These are phyloP conservation scores for Penicillium sp. DNA, from an alignment of 2,329 filamentous ascomycete genomes.

Conservation along the genomic window DNA sequence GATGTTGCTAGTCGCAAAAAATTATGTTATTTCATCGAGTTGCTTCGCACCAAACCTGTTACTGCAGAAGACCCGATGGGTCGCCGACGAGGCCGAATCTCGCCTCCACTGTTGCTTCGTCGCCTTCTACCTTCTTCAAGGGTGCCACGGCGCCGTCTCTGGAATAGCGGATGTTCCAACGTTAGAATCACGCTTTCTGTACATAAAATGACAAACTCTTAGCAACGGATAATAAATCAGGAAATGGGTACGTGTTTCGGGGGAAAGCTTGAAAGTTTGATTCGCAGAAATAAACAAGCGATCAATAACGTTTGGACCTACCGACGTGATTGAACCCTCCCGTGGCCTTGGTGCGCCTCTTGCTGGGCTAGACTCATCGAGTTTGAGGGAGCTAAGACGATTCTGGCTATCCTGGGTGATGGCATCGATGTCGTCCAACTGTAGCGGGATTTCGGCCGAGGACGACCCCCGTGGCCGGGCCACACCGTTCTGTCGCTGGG, in stretches of 20 bases:
- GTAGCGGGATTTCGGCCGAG: constrained; percentile 51
- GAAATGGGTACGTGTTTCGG: constrained; percentile 21
- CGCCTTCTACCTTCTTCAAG: constrained; percentile 46
- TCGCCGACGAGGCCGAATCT: constrained; percentile 47
- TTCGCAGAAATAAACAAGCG: constrained; percentile 28
- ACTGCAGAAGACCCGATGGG: constrained; percentile 44
- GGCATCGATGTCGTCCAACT: constrained; percentile 74
- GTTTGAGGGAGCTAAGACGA: constrained; percentile 83
- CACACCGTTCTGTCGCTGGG: constrained; percentile 64
- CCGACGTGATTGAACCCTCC: constrained; percentile 52
- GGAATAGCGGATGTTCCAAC: constrained; percentile 49
- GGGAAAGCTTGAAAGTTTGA: constrained; percentile 26
- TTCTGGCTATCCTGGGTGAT: constrained; percentile 83
- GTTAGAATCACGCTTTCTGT: constrained; percentile 55
- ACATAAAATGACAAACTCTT: constrained; percentile 41
- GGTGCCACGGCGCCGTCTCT: constrained; percentile 52
- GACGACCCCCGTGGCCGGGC: constrained; percentile 42
- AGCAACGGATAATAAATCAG: constrained; percentile 43
- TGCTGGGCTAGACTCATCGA: constrained; percentile 66
- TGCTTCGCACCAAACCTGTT: constrained; percentile 47
- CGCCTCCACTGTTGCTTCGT: constrained; percentile 48
- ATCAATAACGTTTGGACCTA: constrained; percentile 30
- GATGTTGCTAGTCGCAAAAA: constrained; percentile 35
- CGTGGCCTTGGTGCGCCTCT: constrained; percentile 56
- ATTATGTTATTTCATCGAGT: constrained; percentile 46